Percentiles rank a stretch among this genome's conserved stretches.
These are phyloP conservation scores for Penicillium carneum DNA, from an alignment of 2,329 filamentous ascomycete species.

Conservation along the genomic window DNA sequence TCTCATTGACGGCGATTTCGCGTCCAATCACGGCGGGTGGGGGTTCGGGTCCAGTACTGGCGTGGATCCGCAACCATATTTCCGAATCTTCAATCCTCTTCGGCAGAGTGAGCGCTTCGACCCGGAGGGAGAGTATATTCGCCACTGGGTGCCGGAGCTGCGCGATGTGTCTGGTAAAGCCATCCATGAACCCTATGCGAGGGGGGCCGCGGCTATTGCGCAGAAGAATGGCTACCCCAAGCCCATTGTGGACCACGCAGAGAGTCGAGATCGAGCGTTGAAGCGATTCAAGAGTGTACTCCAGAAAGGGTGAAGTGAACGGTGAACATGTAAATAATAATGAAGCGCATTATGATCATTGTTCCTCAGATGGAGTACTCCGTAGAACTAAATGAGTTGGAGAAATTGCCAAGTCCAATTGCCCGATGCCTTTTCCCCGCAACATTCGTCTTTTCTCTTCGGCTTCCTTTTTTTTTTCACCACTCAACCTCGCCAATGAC, in stretches of 20 bases:
- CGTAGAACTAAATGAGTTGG: conserved; percentile 1
- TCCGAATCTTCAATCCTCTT: conserved; percentile 86
- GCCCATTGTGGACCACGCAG: conserved; percentile 77
- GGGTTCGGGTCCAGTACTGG: conserved; percentile 72
- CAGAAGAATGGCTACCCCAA: conserved; percentile 74
- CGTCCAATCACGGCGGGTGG: conserved; percentile 77
- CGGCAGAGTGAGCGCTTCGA: conserved; percentile 89
- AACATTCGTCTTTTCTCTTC: conserved; percentile 9
- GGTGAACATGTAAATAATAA: conserved; percentile 5
- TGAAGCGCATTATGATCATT: not conserved
- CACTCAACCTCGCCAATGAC: conserved; percentile 34
- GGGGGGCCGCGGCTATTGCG: conserved; percentile 66
- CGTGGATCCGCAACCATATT: conserved; percentile 87
- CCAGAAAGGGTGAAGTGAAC: conserved; percentile 14
- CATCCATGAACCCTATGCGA: conserved; percentile 80
- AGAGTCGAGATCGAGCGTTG: conserved; percentile 71
- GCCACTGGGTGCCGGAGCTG: conserved; percentile 82
- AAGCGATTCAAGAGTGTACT: conserved; percentile 71
- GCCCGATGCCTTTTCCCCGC: conserved; percentile 20
- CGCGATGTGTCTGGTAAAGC: conserved; percentile 68
- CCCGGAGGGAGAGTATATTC: conserved; percentile 77
- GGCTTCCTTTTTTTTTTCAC: not conserved
- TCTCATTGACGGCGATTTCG: conserved; percentile 80
- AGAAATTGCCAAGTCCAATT: conserved; percentile 7
- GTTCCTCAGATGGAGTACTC: not conserved